Evolutionary conservation across 345 rosid genomes (phyloP).

Genomic region (Physaria fendleri): DNA sequence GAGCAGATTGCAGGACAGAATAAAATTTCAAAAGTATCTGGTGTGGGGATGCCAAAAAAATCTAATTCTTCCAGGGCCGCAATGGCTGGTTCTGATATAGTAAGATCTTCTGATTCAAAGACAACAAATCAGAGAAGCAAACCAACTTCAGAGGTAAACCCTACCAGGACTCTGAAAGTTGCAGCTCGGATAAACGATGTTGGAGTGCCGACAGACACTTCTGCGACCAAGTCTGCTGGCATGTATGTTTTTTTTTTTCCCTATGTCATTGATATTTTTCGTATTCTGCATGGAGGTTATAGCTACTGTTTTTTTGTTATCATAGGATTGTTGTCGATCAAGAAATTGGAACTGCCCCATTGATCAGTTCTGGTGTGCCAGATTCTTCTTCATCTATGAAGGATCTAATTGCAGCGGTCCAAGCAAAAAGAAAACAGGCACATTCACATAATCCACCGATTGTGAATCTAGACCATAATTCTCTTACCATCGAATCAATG

Average conservation of each 20-base stretch:
- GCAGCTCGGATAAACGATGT: constrained; percentile 32
- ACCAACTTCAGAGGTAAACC: constrained; percentile 45
- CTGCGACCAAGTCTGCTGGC: constrained; percentile 37
- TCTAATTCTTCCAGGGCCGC: constrained; percentile 38
- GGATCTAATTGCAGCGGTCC: constrained; percentile 91
- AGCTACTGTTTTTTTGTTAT: constrained; percentile 6
- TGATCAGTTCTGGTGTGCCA: constrained; percentile 43
- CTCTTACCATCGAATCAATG: constrained; percentile 29
- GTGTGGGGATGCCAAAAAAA: constrained; percentile 37
- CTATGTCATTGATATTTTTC: constrained; percentile 7
- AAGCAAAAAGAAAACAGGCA: constrained; percentile 78
- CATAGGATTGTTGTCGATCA: constrained; percentile 39
- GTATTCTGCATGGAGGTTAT: constrained; percentile 1
- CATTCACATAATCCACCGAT: constrained; percentile 45
- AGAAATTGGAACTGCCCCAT: constrained; percentile 35
- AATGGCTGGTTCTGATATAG: constrained; percentile 31
- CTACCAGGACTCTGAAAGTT: constrained; percentile 44
- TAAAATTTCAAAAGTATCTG: constrained; percentile 38
- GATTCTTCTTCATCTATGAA: constrained; percentile 69
- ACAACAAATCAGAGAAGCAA: constrained; percentile 38
- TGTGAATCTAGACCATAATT: constrained; percentile 40
- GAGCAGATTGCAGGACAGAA: constrained; percentile 39
- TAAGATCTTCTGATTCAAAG: constrained; percentile 41
- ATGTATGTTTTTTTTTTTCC: constrained; percentile 30
- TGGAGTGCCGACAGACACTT: constrained; percentile 34